phyloP scores from a whole-genome alignment of 768 basidiomycete species.

The Panaeolus cyanescens region DNA sequence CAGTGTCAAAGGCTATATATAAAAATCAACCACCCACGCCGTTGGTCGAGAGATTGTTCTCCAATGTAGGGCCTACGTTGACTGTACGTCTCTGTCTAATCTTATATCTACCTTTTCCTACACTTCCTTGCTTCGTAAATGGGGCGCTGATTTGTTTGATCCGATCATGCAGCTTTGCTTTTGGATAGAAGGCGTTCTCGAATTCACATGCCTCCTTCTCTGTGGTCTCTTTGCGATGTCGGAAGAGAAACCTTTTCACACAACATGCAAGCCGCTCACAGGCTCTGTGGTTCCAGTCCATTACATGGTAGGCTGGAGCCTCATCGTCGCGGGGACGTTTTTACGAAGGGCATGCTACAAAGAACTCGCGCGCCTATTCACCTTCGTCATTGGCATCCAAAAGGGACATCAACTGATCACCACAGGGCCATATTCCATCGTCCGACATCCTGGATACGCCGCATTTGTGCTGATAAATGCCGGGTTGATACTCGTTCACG shows the following conservation, averaged over 20 bases:
- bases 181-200: not conserved
- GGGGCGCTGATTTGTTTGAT: not conserved
- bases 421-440: conserved; percentile 16
- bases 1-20: not conserved
- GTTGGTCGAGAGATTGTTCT: not conserved
- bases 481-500: not conserved
- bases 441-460: conserved; percentile 18
- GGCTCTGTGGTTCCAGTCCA: not conserved
- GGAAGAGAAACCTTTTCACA: not conserved
- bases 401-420: conserved; percentile 17
- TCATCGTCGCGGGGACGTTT: conserved; percentile 9
- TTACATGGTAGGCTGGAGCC: conserved; percentile 12
- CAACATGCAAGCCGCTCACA: not conserved
- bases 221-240: not conserved
- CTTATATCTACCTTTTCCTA: not conserved
- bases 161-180: not conserved
- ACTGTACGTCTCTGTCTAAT: not conserved
- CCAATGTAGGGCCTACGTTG: not conserved
- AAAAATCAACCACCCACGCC: not conserved
- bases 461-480: not conserved
- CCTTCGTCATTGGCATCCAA: conserved; percentile 17
- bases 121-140: not conserved
- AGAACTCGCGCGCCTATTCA: conserved; percentile 16
- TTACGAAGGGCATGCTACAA: conserved; percentile 16
- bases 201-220: not conserved